Evolutionary conservation across 2,329 filamentous ascomycete species (phyloP).

Genomic region (Fusarium circinatum): DNA sequence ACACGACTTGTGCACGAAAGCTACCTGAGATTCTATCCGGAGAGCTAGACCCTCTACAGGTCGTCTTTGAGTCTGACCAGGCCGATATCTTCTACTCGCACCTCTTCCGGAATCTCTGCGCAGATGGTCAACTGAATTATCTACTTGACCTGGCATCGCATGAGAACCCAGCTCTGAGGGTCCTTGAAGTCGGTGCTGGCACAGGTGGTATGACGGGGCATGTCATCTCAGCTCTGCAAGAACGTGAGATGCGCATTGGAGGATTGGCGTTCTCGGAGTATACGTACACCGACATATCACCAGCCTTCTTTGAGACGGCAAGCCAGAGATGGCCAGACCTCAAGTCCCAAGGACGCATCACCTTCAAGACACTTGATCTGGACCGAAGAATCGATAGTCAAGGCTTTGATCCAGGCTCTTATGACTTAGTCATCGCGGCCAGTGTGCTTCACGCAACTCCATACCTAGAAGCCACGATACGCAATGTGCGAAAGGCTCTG

Average conservation of each 20-base stretch:
- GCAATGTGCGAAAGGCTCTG: slow-evolving; percentile 31
- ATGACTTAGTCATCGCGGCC: slow-evolving; percentile 44
- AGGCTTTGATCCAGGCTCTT: slow-evolving; percentile 23
- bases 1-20: neutral
- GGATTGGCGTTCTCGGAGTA: slow-evolving; percentile 45
- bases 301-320: slow-evolving; percentile 47
- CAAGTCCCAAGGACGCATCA: slow-evolving; percentile 1
- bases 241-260: neutral
- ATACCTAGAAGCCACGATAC: slow-evolving; percentile 38
- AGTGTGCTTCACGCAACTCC: slow-evolving; percentile 46
- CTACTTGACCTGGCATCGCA: neutral
- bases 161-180: neutral
- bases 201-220: slow-evolving; percentile 3
- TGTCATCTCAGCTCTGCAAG: neutral
- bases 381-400: slow-evolving; percentile 10
- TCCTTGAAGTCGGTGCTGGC: slow-evolving; percentile 9
- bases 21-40: neutral
- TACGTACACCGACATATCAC: slow-evolving; percentile 54
- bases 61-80: slow-evolving; percentile 3
- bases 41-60: neutral
- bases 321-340: slow-evolving; percentile 10
- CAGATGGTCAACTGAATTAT: neutral
- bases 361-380: slow-evolving; percentile 43
- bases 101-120: neutral
- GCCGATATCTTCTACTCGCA: slow-evolving; percentile 7